These are phyloP conservation scores for Sporobolomyces phaffii DNA, from an alignment of 768 basidiomycete species.

Conservation along the genomic window DNA sequence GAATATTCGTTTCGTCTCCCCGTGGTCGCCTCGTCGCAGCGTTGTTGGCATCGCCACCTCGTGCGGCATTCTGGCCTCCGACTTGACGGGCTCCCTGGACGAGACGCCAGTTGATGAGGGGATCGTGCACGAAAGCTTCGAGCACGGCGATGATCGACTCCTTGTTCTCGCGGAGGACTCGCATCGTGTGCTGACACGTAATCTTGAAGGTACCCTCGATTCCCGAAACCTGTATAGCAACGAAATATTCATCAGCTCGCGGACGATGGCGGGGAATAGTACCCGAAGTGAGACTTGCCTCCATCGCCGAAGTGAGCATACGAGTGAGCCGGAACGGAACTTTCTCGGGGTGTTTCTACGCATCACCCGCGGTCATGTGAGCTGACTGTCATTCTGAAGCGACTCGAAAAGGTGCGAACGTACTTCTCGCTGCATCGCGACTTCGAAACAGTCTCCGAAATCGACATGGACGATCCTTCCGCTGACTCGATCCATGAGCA, in stretches of 20 bases:
- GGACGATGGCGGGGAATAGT: too few species aligned
- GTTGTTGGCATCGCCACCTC: constrained; percentile 25
- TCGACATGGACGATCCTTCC: constrained; percentile 96
- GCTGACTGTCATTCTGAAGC: too few species aligned
- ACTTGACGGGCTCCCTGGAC: constrained; percentile 35
- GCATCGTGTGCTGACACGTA: constrained; percentile 76
- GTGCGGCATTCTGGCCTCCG: constrained; percentile 13
- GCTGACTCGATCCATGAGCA: constrained; percentile 80
- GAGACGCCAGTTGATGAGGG: constrained; percentile 70
- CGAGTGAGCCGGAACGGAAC: constrained; percentile 96
- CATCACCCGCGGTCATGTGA: too few species aligned
- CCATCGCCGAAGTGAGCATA: constrained; percentile 99
- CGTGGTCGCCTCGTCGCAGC: constrained; percentile 23
- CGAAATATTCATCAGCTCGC: too few species aligned
- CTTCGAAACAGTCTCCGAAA: constrained; percentile 80
- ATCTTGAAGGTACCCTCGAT: constrained; percentile 95
- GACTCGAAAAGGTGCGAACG: neutral
- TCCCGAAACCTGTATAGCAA: constrained; percentile 86
- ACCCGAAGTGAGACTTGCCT: constrained; percentile 68
- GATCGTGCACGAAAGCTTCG: constrained; percentile 98
- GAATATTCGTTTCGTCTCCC: constrained; percentile 38
- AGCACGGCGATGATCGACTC: constrained; percentile 99
- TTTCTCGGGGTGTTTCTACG: constrained; percentile 86
- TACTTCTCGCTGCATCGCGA: constrained; percentile 43
- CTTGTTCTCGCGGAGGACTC: constrained; percentile 89